Percentiles rank a stretch among this genome's conserved stretches.
Evolutionary conservation across 768 basidiomycete genomes (phyloP).

Genomic region (Leccinum fibrillosum): DNA sequence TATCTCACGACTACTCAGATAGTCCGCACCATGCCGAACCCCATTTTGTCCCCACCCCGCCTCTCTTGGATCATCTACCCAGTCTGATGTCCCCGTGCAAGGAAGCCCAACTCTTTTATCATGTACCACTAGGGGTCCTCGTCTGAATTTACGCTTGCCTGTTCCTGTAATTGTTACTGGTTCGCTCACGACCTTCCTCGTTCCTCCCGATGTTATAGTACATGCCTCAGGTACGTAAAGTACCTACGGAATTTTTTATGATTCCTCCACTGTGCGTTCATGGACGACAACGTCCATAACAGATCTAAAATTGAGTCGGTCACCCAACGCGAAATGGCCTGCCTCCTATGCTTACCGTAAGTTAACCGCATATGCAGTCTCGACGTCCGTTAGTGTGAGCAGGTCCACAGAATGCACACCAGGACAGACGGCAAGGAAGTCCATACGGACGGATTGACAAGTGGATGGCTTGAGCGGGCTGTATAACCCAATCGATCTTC

Average conservation of each 20-base stretch:
- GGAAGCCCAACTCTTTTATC: constrained; percentile 9
- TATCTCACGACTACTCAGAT: background rate
- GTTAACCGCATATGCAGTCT: constrained; percentile 69
- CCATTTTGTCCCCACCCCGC: background rate
- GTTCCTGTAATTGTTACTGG: constrained; percentile 21
- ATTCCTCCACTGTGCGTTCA: constrained; percentile 33
- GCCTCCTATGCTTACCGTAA: constrained; percentile 49
- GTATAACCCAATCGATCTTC: constrained; percentile 1
- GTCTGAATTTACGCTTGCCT: constrained; percentile 7
- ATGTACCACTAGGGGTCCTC: constrained; percentile 21
- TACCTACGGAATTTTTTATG: constrained; percentile 10
- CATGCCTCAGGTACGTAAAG: constrained; percentile 12
- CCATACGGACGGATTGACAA: constrained; percentile 84
- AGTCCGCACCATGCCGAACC: background rate
- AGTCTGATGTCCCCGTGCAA: constrained; percentile 3
- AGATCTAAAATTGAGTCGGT: constrained; percentile 42
- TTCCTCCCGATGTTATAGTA: constrained; percentile 3
- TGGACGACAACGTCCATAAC: constrained; percentile 76
- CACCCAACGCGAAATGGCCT: background rate
- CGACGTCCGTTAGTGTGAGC: constrained; percentile 71
- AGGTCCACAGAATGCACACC: constrained; percentile 77
- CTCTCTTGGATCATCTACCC: background rate
- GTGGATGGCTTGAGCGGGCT: constrained; percentile 79
- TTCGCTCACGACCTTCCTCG: constrained; percentile 11
- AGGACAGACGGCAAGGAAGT: constrained; percentile 75